Conservation (phyloP, 2,329 filamentous ascomycete species). For the Claviceps pazoutovae region DNA sequence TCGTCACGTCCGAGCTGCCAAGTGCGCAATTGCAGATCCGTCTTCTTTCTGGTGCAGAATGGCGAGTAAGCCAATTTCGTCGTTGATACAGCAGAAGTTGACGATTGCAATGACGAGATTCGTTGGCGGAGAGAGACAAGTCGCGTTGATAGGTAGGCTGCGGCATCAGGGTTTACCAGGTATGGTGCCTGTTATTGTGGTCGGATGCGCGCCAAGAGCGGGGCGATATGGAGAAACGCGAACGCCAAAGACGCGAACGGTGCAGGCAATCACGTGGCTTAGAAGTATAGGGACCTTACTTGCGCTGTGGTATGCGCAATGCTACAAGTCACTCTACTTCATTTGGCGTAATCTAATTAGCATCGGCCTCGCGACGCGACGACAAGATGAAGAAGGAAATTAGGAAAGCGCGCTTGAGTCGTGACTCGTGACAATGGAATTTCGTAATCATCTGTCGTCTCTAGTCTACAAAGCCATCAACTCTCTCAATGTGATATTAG, state of each 20-base stretch:
- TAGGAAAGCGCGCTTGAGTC: too few relatives aligned
- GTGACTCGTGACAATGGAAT: too few relatives aligned
- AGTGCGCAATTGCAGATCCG: too few relatives aligned
- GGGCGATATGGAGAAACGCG: neutral
- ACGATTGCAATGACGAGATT: neutral
- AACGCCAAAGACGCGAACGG: constrained; percentile 20
- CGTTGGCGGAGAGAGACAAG: neutral
- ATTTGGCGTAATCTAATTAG: too few relatives aligned
- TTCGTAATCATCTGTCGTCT: too few relatives aligned
- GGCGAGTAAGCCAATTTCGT: neutral
- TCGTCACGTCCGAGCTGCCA: neutral
- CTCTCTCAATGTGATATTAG: too few relatives aligned
- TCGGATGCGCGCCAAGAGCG: constrained; percentile 7
- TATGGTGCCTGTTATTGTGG: neutral
- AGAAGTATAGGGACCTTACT: neutral
- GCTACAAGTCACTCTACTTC: neutral
- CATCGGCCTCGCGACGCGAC: neutral
- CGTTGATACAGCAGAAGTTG: neutral
- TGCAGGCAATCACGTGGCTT: constrained; percentile 21
- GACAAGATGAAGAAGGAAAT: too few relatives aligned
- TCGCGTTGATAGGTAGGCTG: neutral
- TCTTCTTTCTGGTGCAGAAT: neutral
- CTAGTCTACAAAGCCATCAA: too few relatives aligned
- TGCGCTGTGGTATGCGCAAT: fast-evolving
- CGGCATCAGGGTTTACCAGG: neutral